Evolutionary conservation across 2,329 filamentous ascomycete genomes (phyloP), one percentile per base, ranked within the genome.

Genomic region (Stagonosporopsis cucurbitacearum): DNA sequence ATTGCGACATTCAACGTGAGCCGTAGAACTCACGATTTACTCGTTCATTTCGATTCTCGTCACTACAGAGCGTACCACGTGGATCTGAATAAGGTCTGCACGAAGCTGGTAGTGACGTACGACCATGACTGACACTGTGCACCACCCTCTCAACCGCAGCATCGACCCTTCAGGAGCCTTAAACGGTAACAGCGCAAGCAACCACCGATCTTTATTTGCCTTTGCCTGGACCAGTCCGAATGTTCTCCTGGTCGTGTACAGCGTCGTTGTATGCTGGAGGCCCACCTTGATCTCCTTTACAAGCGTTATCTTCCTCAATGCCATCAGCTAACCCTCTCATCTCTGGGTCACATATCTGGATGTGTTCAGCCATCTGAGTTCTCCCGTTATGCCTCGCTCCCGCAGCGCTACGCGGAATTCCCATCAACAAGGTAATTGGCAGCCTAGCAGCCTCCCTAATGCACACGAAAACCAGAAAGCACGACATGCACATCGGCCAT

Each of bases 291-390:
- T 39, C 11, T 22, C 22, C 44, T 9, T 53, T 50, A 6, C 6
- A 43, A 15, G 52, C 57, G 17, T 60, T 56, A 1, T 42, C 52
- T 9, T 50, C 54, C 35, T 59, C 61, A 9, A 55, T 23, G 44
- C 57, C 25, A 17, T 49, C 55, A 17, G 64, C 45, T 23, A 66
- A 49, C 7, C 53, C 28, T 40, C 22, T 54, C 36, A 37, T 42
- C 40, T 62, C 64, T 12, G 59, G 60, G n/a, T 30, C 41, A 32
- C 41, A 46, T 50, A 62, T 50, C 53, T 67, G 60, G 35, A 63
- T 44, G 28, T 62, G 55, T 26, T 44, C 41, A 22, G 42, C 23
- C 17, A 41, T 22, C 20, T 6, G 9, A 12, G 41, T 17, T 19
- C 6, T 13, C 25, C 2, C 15, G 25, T 6, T 28, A 4, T 20